Conservation (phyloP, 148 eudicot species). For the Rhododendron williamsianum region DNA sequence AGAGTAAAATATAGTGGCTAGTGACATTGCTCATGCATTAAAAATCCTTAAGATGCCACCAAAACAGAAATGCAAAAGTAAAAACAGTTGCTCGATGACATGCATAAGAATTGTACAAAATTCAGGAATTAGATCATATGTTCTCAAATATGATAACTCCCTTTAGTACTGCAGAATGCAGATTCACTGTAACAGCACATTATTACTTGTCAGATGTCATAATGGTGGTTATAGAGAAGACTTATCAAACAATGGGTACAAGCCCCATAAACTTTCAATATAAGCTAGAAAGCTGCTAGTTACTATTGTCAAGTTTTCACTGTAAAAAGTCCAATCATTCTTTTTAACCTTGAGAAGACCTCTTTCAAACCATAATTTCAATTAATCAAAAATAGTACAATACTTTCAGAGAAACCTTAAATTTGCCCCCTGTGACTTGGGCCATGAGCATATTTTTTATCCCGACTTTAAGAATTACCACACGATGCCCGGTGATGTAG, state of each 20-base stretch:
- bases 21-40: neutral
- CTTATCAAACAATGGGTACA: neutral
- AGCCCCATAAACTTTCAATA: neutral
- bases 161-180: neutral
- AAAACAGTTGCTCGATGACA: neutral
- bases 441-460: neutral
- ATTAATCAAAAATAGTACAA: neutral
- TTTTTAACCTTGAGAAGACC: neutral
- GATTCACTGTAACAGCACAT: neutral
- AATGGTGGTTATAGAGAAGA: neutral
- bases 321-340: neutral
- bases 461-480: neutral
- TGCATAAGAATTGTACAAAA: neutral
- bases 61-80: neutral
- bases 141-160: neutral
- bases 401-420: neutral
- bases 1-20: neutral
- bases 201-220: neutral
- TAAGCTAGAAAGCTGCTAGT: neutral
- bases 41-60: neutral
- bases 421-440: neutral
- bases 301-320: neutral
- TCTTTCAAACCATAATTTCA: neutral
- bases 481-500: neutral
- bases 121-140: neutral